Evolutionary conservation across 2,329 filamentous ascomycete genomes (phyloP), one percentile per base, ranked within the genome.

Genomic region (Trichoderma asperellum): DNA sequence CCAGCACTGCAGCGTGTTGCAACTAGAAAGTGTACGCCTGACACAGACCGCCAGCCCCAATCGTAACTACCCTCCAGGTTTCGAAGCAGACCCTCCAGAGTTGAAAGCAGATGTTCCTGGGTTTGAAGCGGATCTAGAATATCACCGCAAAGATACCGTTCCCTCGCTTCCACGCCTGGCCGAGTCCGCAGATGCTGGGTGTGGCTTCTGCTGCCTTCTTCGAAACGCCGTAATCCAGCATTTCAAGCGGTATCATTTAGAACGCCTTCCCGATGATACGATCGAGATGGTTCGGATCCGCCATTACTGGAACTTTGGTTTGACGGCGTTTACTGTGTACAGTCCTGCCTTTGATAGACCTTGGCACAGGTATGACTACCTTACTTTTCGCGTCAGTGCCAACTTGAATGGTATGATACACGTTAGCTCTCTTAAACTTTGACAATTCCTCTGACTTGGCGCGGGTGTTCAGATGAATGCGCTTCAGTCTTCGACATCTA

Each of bases 171-270:
- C 61, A 16, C 11, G 4, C 3, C 24, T 64, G 61, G 47, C 21
- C 2, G 49, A 64, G 2, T 64, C 61, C 27, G 61, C 61, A 7
- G 21, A 32, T 2, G 18, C 47, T 55, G 34, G 61, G 0, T 64
- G 61, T 4, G 34, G 34, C 0, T 64, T 64, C 10, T 64, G 61
- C 35, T 24, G 16, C 18, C 27, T 64, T 49, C 47, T 64, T n/a
- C 47, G 61, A n/a, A 64, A 64, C 40, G 61, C 61, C 24, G 29
- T 64, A 5, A 55, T 64, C 21, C 34, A 18, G 61, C 61, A 64
- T 24, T 64, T 55, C 24, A 34, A 24, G 24, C 18, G 14, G 27
- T 55, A 64, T 5, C 34, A 6, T 1, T 40, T 64, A 14, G 24
- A 18, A 24, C 34, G 61, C n/a, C 61, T 64, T 32, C 21, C 61